Evolutionary conservation across 345 rosid genomes (phyloP), one percentile per base, ranked within the genome.

Genomic region (Hibiscus trionum): DNA sequence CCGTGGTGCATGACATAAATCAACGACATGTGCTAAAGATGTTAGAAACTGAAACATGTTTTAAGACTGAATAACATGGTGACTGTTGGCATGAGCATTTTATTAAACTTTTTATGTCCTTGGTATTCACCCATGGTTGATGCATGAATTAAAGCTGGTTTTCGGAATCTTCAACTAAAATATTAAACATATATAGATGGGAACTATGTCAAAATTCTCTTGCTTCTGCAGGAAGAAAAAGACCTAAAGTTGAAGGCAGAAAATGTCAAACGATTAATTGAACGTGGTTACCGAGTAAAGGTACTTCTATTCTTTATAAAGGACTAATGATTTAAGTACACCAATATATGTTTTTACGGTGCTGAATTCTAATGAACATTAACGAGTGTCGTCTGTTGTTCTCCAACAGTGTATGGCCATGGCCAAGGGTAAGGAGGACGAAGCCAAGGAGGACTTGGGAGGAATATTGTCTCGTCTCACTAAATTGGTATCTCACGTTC

Each of bases 241-340:
- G 98, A 93, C 82, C 84, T 93, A 52, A 57, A 88, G 80, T 80
- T 83, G 68, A 93, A 93, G 82, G 93, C 97, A 66, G 85, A 87
- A 46, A 75, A 80, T 16, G 83, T 86, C 55, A 76, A 76, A 78
- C 81, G 91, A 79, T 75, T 91, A 77, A 82, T 91, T 84, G 91
- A 93, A 74, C 84, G 82, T 56, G 97, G 98, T 60, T 93, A 93
- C 66, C 86, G 96, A 50, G 97, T 93, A 75, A 93, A 90, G 98
- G 98, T 93, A 86, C 50, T 26, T 61, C 29, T 46, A 55, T 55
- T 61, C 24, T 67, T 66, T 66, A 24, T 49, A 24, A 66, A 8
- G 24, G 39, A 8, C 31, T 66, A 66, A 26, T 66, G 39, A 26
- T 26, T 47, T 26, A 66, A 42, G 5, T 21, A 35, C 29, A 65